These are phyloP conservation scores for Hypoxylon sp. DNA, from an alignment of 2,329 filamentous ascomycete species.

Conservation along the genomic window DNA sequence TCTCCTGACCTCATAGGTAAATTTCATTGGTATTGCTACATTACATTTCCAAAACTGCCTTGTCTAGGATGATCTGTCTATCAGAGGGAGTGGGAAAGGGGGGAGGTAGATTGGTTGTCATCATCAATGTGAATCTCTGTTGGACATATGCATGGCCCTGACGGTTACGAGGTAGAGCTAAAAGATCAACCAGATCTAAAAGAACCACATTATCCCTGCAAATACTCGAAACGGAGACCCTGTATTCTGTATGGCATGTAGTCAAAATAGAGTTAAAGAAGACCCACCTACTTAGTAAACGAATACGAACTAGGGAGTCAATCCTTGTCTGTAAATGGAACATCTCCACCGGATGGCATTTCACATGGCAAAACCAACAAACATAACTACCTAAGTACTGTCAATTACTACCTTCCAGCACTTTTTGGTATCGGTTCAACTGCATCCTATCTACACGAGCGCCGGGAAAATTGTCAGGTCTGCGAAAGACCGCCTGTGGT, in stretches of 20 bases:
- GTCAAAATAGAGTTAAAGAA: background rate
- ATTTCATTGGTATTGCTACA: background rate
- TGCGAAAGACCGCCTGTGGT: constrained; percentile 12
- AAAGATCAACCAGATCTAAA: background rate
- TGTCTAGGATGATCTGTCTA: background rate
- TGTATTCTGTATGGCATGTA: background rate
- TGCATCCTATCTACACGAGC: constrained; percentile 10
- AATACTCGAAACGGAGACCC: background rate
- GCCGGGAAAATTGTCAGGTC: background rate
- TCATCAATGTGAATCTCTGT: background rate
- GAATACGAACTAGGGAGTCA: background rate
- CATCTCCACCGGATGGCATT: background rate
- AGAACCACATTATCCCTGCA: background rate
- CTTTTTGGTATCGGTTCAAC: constrained; percentile 25
- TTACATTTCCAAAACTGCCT: background rate
- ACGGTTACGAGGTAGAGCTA: background rate
- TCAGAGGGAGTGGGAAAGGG: background rate
- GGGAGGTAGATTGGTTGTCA: background rate
- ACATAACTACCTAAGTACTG: background rate
- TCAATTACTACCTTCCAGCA: constrained; percentile 17
- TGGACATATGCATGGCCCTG: background rate
- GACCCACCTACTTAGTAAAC: background rate
- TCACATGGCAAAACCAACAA: background rate
- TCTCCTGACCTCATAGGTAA: background rate
- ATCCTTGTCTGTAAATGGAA: background rate